These are phyloP conservation scores for Hygrophoropsis aurantiaca DNA, from an alignment of 768 basidiomycete species.

Conservation along the genomic window DNA sequence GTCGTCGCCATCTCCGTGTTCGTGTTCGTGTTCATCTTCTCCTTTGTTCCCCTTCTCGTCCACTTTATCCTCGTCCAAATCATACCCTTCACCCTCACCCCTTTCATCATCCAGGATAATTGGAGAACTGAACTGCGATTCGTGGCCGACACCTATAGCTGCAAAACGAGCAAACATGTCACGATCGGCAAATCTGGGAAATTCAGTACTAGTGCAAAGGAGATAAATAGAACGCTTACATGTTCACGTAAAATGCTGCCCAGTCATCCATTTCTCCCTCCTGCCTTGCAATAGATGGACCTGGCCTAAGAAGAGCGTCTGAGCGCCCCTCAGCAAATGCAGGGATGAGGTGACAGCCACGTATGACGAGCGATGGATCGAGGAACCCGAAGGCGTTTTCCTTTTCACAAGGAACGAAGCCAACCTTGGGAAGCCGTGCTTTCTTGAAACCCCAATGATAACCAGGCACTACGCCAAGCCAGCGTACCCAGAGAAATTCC, in stretches of 20 bases:
- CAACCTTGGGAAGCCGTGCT: conserved; percentile 26
- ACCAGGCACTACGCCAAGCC: conserved; percentile 31
- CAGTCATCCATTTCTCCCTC: conserved; percentile 24
- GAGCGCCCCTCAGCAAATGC: conserved; percentile 22
- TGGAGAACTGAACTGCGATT: neutral
- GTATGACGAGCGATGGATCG: conserved; percentile 26
- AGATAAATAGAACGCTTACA: conserved; percentile 19
- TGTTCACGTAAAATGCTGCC: conserved; percentile 27
- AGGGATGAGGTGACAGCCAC: conserved; percentile 30
- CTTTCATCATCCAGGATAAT: neutral
- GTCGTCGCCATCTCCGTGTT: neutral
- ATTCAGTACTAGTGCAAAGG: neutral
- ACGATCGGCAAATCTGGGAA: conserved; percentile 36
- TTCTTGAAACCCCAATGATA: conserved; percentile 12
- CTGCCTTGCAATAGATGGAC: conserved; percentile 1
- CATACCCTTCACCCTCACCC: neutral
- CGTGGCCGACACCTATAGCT: conserved; percentile 31
- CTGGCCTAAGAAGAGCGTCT: conserved; percentile 10
- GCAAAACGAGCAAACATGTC: conserved; percentile 39
- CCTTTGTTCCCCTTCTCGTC: neutral
- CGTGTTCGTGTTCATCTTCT: neutral
- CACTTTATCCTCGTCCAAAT: neutral
- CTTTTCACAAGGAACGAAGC: conserved; percentile 28
- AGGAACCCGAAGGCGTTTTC: conserved; percentile 35
- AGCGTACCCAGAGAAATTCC: conserved; percentile 40